Conservation (phyloP, 805 yeast genomes). For the Kodamaea fukazawae region DNA sequence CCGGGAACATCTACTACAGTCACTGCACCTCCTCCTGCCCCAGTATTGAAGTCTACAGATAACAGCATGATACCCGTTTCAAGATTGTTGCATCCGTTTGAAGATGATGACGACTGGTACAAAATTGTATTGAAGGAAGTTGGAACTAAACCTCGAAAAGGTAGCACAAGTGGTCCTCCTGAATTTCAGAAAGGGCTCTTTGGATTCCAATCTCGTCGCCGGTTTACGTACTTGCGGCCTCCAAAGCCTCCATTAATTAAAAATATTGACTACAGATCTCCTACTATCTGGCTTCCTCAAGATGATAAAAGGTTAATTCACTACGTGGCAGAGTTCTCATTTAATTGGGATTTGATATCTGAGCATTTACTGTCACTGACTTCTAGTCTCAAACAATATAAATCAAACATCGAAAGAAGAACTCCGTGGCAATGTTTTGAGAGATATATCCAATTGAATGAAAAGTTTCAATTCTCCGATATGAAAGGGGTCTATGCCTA, state of each 20-base stretch:
- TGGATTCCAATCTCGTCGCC: slow-evolving; percentile 48
- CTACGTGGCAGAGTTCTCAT: slow-evolving; percentile 80
- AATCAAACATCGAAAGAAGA: slow-evolving; percentile 87
- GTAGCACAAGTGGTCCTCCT: slow-evolving; percentile 24
- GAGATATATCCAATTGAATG: slow-evolving; percentile 88
- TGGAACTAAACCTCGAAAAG: slow-evolving; percentile 7
- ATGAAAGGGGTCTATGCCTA: slow-evolving; percentile 84
- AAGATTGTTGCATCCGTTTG: slow-evolving; percentile 60
- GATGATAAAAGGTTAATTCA: slow-evolving; percentile 81
- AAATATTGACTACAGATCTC: slow-evolving; percentile 78
- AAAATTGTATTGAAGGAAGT: slow-evolving; percentile 51
- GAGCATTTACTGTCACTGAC: slow-evolving; percentile 70
- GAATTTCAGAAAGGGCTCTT: slow-evolving; percentile 58
- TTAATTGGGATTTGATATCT: slow-evolving; percentile 91
- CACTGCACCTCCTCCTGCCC: slow-evolving; percentile 13
- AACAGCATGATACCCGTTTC: slow-evolving; percentile 55
- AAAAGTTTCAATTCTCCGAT: slow-evolving; percentile 80
- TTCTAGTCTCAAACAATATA: slow-evolving; percentile 57
- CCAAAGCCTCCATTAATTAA: slow-evolving; percentile 87
- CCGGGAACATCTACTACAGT: not conserved
- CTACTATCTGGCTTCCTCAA: slow-evolving; percentile 94
- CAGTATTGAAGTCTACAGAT: slow-evolving; percentile 27
- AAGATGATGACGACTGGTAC: slow-evolving; percentile 62
- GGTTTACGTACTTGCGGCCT: slow-evolving; percentile 69
- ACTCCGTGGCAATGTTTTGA: slow-evolving; percentile 99